These are phyloP conservation scores for Aspergillus versicolor DNA, from an alignment of 2,329 filamentous ascomycete species.

Conservation along the genomic window DNA sequence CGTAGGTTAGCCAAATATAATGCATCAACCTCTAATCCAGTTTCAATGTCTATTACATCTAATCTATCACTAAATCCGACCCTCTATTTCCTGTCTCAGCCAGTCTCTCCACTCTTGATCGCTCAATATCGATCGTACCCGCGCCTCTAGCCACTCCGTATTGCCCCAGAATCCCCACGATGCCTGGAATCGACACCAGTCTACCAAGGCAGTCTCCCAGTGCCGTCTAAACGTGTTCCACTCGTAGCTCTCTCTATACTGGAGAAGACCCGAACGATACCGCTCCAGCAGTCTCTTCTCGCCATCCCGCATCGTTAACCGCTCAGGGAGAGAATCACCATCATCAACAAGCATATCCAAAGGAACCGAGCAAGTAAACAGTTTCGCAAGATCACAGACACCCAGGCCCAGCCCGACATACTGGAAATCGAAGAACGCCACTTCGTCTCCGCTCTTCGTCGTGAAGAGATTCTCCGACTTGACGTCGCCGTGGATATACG, in stretches of 20 bases:
- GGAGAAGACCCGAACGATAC: slow-evolving; percentile 41
- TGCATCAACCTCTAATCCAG: no score
- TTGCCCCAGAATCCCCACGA: slow-evolving; percentile 65
- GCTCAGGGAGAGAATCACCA: slow-evolving; percentile 31
- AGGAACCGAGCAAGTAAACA: slow-evolving; percentile 67
- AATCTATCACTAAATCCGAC: not conserved
- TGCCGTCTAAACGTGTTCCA: slow-evolving; percentile 58
- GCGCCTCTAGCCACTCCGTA: slow-evolving; percentile 57
- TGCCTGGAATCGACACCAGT: slow-evolving; percentile 64
- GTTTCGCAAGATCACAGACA: slow-evolving; percentile 65
- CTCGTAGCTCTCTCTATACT: slow-evolving; percentile 41
- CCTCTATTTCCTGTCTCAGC: slow-evolving; percentile 32
- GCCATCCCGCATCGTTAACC: slow-evolving; percentile 51
- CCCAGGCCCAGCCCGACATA: slow-evolving; percentile 65
- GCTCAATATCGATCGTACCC: slow-evolving; percentile 51
- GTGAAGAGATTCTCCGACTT: slow-evolving; percentile 70
- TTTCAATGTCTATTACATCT: no score
- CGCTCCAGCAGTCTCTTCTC: slow-evolving; percentile 53
- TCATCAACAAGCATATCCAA: slow-evolving; percentile 49
- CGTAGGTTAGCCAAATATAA: no score
- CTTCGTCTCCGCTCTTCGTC: slow-evolving; percentile 47
- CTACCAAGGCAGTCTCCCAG: slow-evolving; percentile 67
- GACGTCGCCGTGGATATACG: slow-evolving; percentile 67
- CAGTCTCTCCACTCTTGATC: slow-evolving; percentile 50
- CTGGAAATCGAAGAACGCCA: slow-evolving; percentile 69